A percentile compares a stretch with the other conserved stretches of the same genome.
Conservation (phyloP, 2,329 filamentous ascomycete species). For the Huntiella decipiens region DNA sequence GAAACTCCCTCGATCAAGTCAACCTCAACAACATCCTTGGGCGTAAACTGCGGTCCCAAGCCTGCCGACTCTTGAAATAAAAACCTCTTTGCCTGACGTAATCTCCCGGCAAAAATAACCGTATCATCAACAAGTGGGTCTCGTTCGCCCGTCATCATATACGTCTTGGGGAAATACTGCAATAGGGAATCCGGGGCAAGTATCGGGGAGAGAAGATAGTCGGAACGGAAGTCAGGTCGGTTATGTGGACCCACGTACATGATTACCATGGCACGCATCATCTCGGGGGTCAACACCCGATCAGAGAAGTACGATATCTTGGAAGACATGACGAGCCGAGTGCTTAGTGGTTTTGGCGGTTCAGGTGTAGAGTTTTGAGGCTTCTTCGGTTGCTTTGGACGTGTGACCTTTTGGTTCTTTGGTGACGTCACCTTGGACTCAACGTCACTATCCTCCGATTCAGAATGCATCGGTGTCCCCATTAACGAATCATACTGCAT, state of each 20-base stretch:
- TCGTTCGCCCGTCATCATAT: conserved; percentile 83
- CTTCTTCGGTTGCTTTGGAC: conserved; percentile 6
- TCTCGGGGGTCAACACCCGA: conserved; percentile 81
- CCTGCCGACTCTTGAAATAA: conserved; percentile 9
- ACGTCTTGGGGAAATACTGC: conserved; percentile 78
- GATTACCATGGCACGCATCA: conserved; percentile 99
- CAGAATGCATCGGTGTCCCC: conserved; percentile 63
- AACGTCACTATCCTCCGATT: conserved; percentile 40
- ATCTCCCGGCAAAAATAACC: conserved; percentile 76
- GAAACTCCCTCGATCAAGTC: conserved; percentile 72
- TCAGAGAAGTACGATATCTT: conserved; percentile 98
- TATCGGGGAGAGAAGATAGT: conserved; percentile 79
- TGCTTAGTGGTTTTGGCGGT: conserved; percentile 44
- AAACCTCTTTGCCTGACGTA: conserved; percentile 36
- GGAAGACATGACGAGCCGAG: conserved; percentile 81
- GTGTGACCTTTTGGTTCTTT: background rate
- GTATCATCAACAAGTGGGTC: conserved; percentile 95
- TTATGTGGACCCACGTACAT: conserved; percentile 89
- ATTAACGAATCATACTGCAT: conserved; percentile 75
- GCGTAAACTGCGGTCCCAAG: too few species aligned
- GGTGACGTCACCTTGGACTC: background rate
- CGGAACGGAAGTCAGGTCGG: conserved; percentile 76
- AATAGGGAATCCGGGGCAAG: conserved; percentile 73
- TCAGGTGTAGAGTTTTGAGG: conserved; percentile 11
- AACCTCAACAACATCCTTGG: conserved; percentile 41